These are phyloP conservation scores for Brettanomyces sp. DNA, from an alignment of 805 yeast genomes.

Conservation along the genomic window DNA sequence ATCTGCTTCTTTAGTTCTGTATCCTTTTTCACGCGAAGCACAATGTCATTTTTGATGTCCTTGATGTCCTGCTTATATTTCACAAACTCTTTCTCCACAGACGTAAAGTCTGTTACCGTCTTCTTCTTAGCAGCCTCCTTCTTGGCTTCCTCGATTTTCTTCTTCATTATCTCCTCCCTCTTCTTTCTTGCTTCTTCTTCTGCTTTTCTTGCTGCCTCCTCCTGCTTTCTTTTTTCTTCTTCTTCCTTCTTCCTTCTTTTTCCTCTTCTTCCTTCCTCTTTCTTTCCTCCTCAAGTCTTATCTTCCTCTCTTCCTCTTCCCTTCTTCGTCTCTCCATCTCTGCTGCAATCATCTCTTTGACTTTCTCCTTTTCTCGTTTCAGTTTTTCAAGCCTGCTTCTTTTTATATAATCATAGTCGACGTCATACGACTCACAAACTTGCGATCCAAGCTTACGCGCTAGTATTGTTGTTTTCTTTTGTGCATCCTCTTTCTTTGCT, in stretches of 20 bases:
- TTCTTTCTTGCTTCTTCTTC: constrained; percentile 12
- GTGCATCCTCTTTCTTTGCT: no score
- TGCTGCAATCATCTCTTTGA: background rate
- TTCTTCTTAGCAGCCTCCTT: constrained; percentile 16
- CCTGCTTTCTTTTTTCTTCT: constrained; percentile 8
- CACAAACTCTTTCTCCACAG: constrained; percentile 34
- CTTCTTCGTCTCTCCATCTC: background rate
- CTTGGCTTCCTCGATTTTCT: constrained; percentile 10
- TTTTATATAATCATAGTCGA: background rate
- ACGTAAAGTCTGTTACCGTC: constrained; percentile 19
- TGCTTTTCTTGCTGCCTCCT: constrained; percentile 8
- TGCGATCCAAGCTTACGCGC: background rate
- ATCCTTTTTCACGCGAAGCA: constrained; percentile 37
- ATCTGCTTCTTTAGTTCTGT: constrained; percentile 40
- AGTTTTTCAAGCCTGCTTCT: background rate
- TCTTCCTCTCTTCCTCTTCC: constrained; percentile 2
- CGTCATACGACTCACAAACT: background rate
- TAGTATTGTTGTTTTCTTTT: background rate
- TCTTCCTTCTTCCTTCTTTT: constrained; percentile 8
- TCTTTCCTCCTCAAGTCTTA: constrained; percentile 4
- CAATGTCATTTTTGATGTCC: constrained; percentile 52
- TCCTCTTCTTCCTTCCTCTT: constrained; percentile 6
- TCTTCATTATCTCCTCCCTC: constrained; percentile 16
- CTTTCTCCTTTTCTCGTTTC: background rate
- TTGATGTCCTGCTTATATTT: constrained; percentile 42